Base-by-base conservation (phyloP, 768 basidiomycete genomes). In the Botryobasidium botryosum region DNA sequence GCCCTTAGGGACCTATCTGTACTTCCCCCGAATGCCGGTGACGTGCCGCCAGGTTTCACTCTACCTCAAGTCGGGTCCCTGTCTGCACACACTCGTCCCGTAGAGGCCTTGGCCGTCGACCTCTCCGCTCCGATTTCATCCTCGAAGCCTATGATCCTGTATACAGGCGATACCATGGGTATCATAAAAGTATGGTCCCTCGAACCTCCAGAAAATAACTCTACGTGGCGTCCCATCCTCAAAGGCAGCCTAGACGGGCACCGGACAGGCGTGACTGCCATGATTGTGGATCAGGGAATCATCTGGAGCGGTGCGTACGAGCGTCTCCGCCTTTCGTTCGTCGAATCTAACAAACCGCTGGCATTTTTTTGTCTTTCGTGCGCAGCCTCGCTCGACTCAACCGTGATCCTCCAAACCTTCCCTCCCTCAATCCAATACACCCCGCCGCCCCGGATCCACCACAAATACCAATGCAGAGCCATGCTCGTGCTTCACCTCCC, bases 81-180 rank as follows among this genome's bases (percentile, higher is more conserved):
- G 36, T 82, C 84, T 3, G 72, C 76, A 0, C 92, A 99, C 60
- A 82, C 75, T 6, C 74, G 92, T 12, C 92, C 92, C 3, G 76
- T 97, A 6, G 85, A 87, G 58, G 75, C 74, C 48, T 59, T 94
- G 10, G 69, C 73, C 31, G 79, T 71, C n/a, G 64, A 66, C 47
- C 52, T 61, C 12, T 12, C 47, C 51, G 62, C 31, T 70, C 74
- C 3, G 65, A 63, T n/a, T 25, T 57, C 56, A 8, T 61, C 64
- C 17, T 70, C 64, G 29, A 48, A 35, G 24, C 43, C 44, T 12
- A 46, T 46, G 0, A 62, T 69, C 23, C 61, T 97, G 4, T 84
- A 79, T 57, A 86, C 87, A 0, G 86, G 74, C 5, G 92, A 97
- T 59, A 91, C 85, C 3, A 83, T 97, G 78, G 94, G 92, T 2